These are phyloP conservation scores for Rhizoclosmatium sp. DNA, from an alignment of 192 early-diverging fungal genomes.

Conservation along the genomic window DNA sequence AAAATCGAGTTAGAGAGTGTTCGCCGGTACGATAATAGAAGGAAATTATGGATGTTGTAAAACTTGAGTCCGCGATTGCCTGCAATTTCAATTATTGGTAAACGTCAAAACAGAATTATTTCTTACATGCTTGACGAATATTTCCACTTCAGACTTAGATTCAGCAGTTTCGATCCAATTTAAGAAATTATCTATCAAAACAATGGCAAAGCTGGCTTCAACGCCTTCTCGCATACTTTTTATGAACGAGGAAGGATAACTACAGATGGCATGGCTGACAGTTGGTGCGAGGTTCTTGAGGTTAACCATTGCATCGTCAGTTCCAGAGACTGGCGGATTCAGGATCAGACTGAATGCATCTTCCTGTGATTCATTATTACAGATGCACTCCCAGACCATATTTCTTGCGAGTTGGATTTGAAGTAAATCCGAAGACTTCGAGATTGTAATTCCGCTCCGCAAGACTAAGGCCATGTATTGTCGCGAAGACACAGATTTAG, in stretches of 20 bases:
- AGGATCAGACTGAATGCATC: constrained; percentile 1
- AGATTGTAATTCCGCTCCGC: neutral
- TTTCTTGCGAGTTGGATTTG: constrained; percentile 16
- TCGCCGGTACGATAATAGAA: constrained; percentile 7
- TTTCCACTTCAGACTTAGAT: neutral
- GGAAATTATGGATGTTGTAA: neutral
- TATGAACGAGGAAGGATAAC: constrained; percentile 5
- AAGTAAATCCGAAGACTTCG: neutral
- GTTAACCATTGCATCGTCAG: neutral
- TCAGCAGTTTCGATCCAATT: constrained; percentile 20
- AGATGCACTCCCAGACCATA: constrained; percentile 12
- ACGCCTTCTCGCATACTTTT: neutral
- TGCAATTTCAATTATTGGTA: too few species aligned
- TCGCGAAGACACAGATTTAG: neutral
- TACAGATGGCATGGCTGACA: constrained; percentile 26
- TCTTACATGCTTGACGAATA: neutral
- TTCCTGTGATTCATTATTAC: neutral
- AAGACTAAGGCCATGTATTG: neutral
- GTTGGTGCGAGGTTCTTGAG: neutral
- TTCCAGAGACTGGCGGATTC: neutral
- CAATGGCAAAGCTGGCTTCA: constrained; percentile 1
- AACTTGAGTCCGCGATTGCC: neutral
- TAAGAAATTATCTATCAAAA: constrained; percentile 28
- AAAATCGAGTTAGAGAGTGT: constrained; percentile 50
- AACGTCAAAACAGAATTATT: too few species aligned